Evolutionary conservation across 495 filamentous ascomycete species (phyloP).

Genomic region (Sabuloglossum arenarium): DNA sequence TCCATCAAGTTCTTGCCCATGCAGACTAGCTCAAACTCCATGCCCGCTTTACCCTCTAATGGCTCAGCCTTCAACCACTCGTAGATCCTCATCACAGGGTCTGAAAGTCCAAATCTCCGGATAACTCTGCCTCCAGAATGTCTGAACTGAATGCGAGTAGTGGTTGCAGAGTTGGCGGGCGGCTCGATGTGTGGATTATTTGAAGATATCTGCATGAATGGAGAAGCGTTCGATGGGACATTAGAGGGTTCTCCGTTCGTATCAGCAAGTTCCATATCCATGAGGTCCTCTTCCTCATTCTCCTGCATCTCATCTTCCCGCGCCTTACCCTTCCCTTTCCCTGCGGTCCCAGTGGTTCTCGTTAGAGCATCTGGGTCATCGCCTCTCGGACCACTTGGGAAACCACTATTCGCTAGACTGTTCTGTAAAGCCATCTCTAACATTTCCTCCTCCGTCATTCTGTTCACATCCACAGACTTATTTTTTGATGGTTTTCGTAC

Average conservation of each 20-base stretch:
- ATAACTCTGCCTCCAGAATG: slow-evolving; percentile 65
- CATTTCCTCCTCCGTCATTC: slow-evolving; percentile 95
- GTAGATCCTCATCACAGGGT: slow-evolving; percentile 64
- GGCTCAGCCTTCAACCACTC: slow-evolving; percentile 90
- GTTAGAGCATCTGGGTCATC: slow-evolving; percentile 78
- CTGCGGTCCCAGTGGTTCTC: slow-evolving; percentile 30
- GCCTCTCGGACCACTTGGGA: slow-evolving; percentile 16
- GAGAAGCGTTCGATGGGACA: slow-evolving; percentile 16
- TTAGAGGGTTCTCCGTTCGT: slow-evolving; percentile 10
- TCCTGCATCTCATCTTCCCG: slow-evolving; percentile 11
- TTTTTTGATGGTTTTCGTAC: slow-evolving; percentile 48
- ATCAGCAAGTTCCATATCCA: slow-evolving; percentile 11
- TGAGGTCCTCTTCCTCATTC: slow-evolving; percentile 19
- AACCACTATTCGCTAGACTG: slow-evolving; percentile 35
- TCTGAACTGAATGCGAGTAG: slow-evolving; percentile 79
- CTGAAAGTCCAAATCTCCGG: slow-evolving; percentile 58
- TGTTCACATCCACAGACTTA: slow-evolving; percentile 44
- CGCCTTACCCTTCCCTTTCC: slow-evolving; percentile 45
- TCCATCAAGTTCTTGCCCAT: slow-evolving; percentile 70
- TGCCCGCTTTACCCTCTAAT: slow-evolving; percentile 50
- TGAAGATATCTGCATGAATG: slow-evolving; percentile 46
- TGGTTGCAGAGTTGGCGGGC: slow-evolving; percentile 37
- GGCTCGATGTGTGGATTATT: slow-evolving; percentile 62
- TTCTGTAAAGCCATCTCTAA: slow-evolving; percentile 80
- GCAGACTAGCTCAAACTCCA: slow-evolving; percentile 66